phyloP scores from a whole-genome alignment of 768 basidiomycete genomes.

The Brasilioporus rufonigricans region DNA sequence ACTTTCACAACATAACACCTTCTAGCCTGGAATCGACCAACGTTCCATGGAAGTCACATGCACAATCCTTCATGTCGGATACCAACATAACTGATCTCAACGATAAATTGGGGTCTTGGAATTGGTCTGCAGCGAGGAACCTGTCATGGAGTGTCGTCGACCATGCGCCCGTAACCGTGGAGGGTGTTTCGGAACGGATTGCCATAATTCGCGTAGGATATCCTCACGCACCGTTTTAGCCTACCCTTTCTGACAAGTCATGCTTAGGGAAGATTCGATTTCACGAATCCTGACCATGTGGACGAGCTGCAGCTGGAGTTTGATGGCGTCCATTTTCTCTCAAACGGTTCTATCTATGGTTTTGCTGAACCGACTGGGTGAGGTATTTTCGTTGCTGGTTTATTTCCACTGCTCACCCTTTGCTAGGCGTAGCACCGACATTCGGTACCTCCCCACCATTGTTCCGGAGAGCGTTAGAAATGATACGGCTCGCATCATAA shows the following conservation, averaged over 20 bases:
- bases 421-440: conserved; percentile 55
- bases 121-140: conserved; percentile 65
- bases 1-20: conserved; percentile 63
- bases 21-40: conserved; percentile 36
- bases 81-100: conserved; percentile 49
- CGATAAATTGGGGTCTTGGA: conserved; percentile 57
- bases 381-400: conserved; percentile 13
- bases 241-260: background rate
- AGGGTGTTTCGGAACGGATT: conserved; percentile 44
- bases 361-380: conserved; percentile 66
- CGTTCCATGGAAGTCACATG: conserved; percentile 49
- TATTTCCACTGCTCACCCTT: background rate
- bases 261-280: conserved; percentile 65
- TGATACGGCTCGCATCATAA: conserved; percentile 55
- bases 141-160: conserved; percentile 67
- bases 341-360: conserved; percentile 76
- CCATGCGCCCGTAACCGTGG: conserved; percentile 40
- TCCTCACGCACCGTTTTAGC: conserved; percentile 3
- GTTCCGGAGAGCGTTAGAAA: conserved; percentile 58
- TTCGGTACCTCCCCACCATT: conserved; percentile 62
- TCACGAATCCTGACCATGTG: conserved; percentile 48
- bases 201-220: conserved; percentile 64
- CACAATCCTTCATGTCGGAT: conserved; percentile 48
- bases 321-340: conserved; percentile 72
- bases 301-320: conserved; percentile 70